Base-by-base conservation (phyloP, 2,329 filamentous ascomycete genomes). In the Arthrobotrys entomopaga region DNA sequence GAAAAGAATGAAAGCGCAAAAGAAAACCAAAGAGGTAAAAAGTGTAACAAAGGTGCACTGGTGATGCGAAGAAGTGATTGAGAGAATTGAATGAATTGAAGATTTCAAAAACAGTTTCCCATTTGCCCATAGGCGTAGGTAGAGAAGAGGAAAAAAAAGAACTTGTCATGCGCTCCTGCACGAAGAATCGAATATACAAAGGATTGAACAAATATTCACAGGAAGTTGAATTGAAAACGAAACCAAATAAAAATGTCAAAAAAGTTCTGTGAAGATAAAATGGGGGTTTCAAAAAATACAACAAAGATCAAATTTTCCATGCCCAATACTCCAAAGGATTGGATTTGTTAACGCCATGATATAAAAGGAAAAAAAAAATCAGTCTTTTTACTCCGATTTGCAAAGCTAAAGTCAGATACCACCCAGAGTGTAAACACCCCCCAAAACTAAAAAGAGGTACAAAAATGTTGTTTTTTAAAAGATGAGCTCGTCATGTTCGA, bases 131-230 rank as follows among this genome's bases (percentile, higher is more conserved):
- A 16, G n/a, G 52, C 50, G 15, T 8, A 19, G 53, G 40, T 26
- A 34, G 3, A 42, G 76, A 72, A 74, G 77, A 54, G 65, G 72
- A 66, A 10, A 57, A 76, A 76, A 79, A 80, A 82, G 81, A 4
- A 43, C 53, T 80, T 80, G 77, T 77, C 75, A 80, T 61, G 77
- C 79, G 76, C 74, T 77, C 77, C 72, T 71, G 74, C 70, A 71
- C 76, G 76, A 75, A 74, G 67, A 81, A 80, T 80, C 81, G 79
- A 81, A 79, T 80, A 80, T 81, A 82, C 80, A 80, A 65, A 80
- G 49, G 38, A n/a, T 53, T 50, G 49, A 63, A 81, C 80, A 82
- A 81, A 76, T 81, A 81, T 81, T 81, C 81, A 82, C 81, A 81
- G 74, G 76, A 79, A 79, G 72, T 66, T 77, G 74, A 76, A 60